These are phyloP conservation scores for Talaromyces sp. DNA, from an alignment of 2,329 filamentous ascomycete genomes.

Conservation along the genomic window DNA sequence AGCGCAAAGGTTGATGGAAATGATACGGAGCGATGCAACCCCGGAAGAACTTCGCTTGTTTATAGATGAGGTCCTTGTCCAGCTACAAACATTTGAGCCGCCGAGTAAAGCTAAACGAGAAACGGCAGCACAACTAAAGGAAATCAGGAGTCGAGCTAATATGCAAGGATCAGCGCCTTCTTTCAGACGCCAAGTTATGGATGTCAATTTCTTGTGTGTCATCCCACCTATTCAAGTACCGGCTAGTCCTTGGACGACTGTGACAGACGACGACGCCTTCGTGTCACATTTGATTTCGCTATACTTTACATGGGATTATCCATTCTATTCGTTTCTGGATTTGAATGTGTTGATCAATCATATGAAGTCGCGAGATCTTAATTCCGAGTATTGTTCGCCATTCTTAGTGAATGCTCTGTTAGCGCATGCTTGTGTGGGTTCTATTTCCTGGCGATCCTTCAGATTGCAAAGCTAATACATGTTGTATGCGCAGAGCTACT, in stretches of 20 bases:
- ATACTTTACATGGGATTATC: slow-evolving; percentile 93
- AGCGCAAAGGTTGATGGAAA: slow-evolving; percentile 29
- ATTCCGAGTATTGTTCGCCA: slow-evolving; percentile 74
- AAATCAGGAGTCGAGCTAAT: slow-evolving; percentile 28
- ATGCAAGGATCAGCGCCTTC: slow-evolving; percentile 32
- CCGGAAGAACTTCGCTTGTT: slow-evolving; percentile 36
- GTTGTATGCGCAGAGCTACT: slow-evolving; percentile 31
- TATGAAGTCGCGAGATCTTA: slow-evolving; percentile 35
- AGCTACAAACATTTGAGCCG: slow-evolving; percentile 19
- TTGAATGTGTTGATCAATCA: slow-evolving; percentile 68
- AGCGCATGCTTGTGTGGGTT: slow-evolving; percentile 49
- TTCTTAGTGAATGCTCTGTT: slow-evolving; percentile 89
- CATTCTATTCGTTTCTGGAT: slow-evolving; percentile 77
- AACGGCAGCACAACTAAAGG: slow-evolving; percentile 27
- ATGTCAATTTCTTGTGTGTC: slow-evolving; percentile 40
- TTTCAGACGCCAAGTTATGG: slow-evolving; percentile 40
- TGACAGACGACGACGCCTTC: slow-evolving; percentile 70
- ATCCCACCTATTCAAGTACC: slow-evolving; percentile 35
- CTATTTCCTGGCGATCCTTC: background rate
- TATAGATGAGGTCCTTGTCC: slow-evolving; percentile 31
- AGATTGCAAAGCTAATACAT: background rate
- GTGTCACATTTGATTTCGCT: slow-evolving; percentile 81
- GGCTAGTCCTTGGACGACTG: slow-evolving; percentile 67
- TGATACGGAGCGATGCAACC: slow-evolving; percentile 36
- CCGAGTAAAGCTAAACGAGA: slow-evolving; percentile 20